These are phyloP conservation scores for Mycena citricolor DNA, from an alignment of 1,284 basidiomycete genomes.

Conservation along the genomic window DNA sequence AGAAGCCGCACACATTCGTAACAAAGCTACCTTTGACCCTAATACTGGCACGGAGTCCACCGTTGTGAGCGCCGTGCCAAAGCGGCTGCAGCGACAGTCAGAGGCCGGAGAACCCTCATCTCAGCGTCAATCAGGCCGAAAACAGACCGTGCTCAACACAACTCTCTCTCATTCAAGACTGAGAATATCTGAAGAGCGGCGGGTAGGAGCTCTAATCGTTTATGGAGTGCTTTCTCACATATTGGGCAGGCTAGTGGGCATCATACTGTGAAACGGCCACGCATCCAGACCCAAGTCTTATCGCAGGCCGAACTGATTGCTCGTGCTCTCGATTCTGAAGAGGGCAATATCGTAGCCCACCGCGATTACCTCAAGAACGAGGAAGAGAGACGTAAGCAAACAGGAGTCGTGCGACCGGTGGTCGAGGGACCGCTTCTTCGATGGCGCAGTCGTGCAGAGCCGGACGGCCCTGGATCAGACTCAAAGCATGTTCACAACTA, in stretches of 20 bases:
- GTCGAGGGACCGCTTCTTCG: constrained; percentile 73
- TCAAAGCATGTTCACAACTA: constrained; percentile 61
- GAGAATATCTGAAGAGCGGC: constrained; percentile 62
- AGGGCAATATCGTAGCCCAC: constrained; percentile 79
- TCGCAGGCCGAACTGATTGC: constrained; percentile 83
- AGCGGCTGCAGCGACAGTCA: constrained; percentile 22
- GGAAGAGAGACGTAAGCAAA: constrained; percentile 76
- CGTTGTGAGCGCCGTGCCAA: neutral
- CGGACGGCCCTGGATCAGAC: constrained; percentile 46
- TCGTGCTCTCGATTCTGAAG: constrained; percentile 81
- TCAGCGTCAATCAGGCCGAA: constrained; percentile 63
- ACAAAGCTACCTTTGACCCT: constrained; percentile 65
- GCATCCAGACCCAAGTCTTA: too few relatives aligned
- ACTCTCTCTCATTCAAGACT: constrained; percentile 59
- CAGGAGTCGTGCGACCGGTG: constrained; percentile 57
- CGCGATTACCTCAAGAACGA: constrained; percentile 75
- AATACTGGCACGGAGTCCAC: constrained; percentile 27
- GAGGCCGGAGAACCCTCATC: constrained; percentile 25
- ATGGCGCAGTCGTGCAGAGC: constrained; percentile 70
- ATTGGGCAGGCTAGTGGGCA: too few relatives aligned
- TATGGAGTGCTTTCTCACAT: too few relatives aligned
- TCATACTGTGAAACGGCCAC: too few relatives aligned
- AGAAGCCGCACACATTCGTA: constrained; percentile 62
- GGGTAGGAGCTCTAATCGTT: constrained; percentile 47
- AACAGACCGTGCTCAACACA: constrained; percentile 65